Percentiles rank a stretch among this genome's conserved stretches.
Evolutionary conservation across 345 rosid species (phyloP).

Genomic region (Orychophragmus violaceus): DNA sequence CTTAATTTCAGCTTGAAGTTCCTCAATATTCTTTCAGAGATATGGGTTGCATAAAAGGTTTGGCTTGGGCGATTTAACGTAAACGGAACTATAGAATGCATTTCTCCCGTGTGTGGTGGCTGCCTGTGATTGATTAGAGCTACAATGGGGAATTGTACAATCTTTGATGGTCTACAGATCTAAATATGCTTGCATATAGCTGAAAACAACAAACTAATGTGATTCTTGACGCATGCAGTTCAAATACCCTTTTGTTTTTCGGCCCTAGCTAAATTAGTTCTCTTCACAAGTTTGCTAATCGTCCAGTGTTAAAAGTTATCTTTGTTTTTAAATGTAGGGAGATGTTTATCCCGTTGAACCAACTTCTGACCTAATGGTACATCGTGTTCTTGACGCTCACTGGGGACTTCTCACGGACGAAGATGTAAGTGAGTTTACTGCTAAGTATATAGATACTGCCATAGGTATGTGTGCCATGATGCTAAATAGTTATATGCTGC

Average conservation of each 20-base stretch:
- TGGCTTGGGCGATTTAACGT: neutral
- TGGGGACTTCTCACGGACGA: constrained; percentile 75
- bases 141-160: neutral
- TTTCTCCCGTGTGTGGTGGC: neutral
- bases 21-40: neutral
- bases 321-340: constrained; percentile 41
- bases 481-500: neutral
- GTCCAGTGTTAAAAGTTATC: neutral
- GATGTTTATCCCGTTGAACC: constrained; percentile 80
- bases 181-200: neutral
- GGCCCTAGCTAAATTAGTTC: neutral
- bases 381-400: constrained; percentile 75
- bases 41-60: neutral
- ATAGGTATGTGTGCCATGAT: neutral
- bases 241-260: neutral
- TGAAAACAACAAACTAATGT: neutral
- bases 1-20: neutral
- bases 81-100: neutral
- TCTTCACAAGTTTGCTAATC: neutral
- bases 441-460: neutral
- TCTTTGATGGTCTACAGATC: constrained; percentile 4
- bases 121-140: constrained; percentile 4
- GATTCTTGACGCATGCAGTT: constrained; percentile 3
- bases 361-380: constrained; percentile 36
- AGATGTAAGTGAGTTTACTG: constrained; percentile 44